Evolutionary conservation across 1,284 basidiomycete species (phyloP), one percentile per base, ranked within the genome.

Genomic region (Xanthoconium separans): DNA sequence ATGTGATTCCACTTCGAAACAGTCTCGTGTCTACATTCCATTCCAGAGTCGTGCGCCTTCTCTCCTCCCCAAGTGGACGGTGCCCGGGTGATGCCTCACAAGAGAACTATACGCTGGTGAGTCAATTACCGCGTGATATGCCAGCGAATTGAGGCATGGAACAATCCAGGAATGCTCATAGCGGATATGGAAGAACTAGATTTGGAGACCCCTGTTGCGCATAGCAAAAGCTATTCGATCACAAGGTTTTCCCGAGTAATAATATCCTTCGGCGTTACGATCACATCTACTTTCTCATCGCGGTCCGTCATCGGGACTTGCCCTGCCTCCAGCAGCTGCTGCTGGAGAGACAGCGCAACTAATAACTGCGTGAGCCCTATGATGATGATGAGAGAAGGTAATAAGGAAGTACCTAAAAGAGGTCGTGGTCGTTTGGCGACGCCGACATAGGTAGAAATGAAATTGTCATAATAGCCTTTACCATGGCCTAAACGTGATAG

Each of bases 401-500:
- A 59, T 47, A 29, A 58, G 31, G 20, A 68, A 72, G 53, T 57
- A 85, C 86, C 80, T 55, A 89, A 73, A 37, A 83, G 58, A 7
- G 85, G 84, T 55, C 70, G 71, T 13, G 70, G 68, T 49, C 72
- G 70, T 27, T 73, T 64, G 50, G 65, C 70, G 52, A 64, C 64
- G 15, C 72, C 62, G 27, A 73, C 65, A 58, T 89, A 89, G 1
- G 74, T 67, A 10, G 82, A 71, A 42, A 91, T 75, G 70, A 89
- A 91, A 22, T 77, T 75, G 70, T 91, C 89, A 62, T 91, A 91
- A 70, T 87, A 90, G 7, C 89, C 89, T 69, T 88, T 91, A 37
- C 89, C 89, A 62, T 90, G 87, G 7, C 89, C 89, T 24, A 91
- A 76, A 33, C 89, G 83, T 50, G 82, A 82, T 54, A 86, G 67